Percentiles rank a stretch among this genome's conserved stretches.
Conservation (phyloP, 306 rosid species). For the Quercus suber region DNA sequence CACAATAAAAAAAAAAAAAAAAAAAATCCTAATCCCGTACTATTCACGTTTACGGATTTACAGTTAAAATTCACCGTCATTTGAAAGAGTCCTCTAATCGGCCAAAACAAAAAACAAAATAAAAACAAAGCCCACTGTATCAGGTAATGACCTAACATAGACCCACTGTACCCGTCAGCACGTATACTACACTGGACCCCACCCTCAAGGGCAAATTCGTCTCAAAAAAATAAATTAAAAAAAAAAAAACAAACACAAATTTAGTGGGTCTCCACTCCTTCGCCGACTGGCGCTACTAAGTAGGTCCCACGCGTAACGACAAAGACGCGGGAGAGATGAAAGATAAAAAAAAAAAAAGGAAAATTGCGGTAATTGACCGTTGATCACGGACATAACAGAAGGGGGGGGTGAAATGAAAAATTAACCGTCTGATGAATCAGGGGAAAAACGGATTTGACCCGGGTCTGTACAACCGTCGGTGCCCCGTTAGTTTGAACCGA, state of each 20-base stretch:
- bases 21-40: neutral
- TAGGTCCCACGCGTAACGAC: constrained; percentile 44
- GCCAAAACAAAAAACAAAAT: neutral
- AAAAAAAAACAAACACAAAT: too few species aligned
- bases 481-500: neutral
- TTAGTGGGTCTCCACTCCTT: constrained; percentile 34
- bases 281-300: constrained; percentile 23
- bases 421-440: constrained; percentile 37
- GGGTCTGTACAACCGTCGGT: constrained; percentile 37
- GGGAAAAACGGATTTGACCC: neutral
- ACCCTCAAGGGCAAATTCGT: constrained; percentile 24
- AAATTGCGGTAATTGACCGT: constrained; percentile 35
- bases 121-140: neutral
- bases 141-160: too few species aligned
- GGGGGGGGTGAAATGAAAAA: neutral
- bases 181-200: neutral
- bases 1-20: neutral
- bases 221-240: neutral
- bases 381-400: constrained; percentile 47
- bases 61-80: neutral
- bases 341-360: neutral
- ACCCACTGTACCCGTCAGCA: constrained; percentile 7
- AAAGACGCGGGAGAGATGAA: constrained; percentile 17
- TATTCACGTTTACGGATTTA: neutral
- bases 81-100: neutral